A percentile compares a stretch with the other conserved stretches of the same genome.
phyloP scores from a whole-genome alignment of 306 rosid genomes.

The Vigna hirtella region DNA sequence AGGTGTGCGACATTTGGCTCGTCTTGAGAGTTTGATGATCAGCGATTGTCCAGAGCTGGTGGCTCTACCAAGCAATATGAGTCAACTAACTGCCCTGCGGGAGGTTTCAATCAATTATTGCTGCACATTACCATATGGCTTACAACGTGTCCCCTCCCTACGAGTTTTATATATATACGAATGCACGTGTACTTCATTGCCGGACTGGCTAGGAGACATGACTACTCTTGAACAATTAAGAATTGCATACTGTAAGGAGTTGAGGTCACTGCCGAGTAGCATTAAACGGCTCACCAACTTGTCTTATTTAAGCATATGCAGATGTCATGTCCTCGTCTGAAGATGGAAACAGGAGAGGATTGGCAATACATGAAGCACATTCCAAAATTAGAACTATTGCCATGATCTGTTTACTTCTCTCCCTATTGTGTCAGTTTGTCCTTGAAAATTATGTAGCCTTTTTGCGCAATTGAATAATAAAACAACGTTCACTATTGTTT shows the following conservation, averaged over 20 bases:
- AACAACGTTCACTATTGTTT: no score
- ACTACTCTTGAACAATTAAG: neutral
- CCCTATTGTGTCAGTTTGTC: no score
- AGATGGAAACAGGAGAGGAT: no score
- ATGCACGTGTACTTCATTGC: neutral
- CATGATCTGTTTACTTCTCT: no score
- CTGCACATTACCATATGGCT: neutral
- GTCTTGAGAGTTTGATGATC: neutral
- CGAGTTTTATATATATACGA: accelerated
- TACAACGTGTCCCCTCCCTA: constrained; percentile 19
- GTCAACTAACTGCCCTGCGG: constrained; percentile 6
- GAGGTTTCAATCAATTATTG: accelerated
- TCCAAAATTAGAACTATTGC: no score
- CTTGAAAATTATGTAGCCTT: no score
- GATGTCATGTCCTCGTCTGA: no score
- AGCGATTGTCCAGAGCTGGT: neutral
- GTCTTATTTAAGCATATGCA: no score
- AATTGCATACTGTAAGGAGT: accelerated
- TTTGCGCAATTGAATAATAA: no score
- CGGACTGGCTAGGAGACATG: constrained; percentile 19
- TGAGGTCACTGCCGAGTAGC: no score
- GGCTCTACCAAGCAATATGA: constrained; percentile 1
- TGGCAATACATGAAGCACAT: neutral
- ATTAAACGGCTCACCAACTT: no score
- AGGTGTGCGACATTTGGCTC: neutral